Percentiles rank a stretch among this genome's conserved stretches.
phyloP scores from a whole-genome alignment of 192 early-diverging fungal species.

The Gryganskiella cystojenkinii region DNA sequence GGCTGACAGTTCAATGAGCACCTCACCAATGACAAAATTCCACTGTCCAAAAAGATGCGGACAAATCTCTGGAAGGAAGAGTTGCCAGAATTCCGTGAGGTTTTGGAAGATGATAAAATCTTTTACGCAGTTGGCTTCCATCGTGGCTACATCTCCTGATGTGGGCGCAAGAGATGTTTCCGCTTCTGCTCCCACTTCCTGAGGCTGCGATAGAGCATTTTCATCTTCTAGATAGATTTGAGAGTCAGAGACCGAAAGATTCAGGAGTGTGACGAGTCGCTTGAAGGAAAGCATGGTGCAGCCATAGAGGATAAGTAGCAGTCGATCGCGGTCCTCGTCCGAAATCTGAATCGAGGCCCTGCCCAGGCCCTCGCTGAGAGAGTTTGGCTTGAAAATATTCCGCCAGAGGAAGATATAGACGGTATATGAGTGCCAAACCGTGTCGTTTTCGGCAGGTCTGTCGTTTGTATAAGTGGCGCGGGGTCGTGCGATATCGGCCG shows the following conservation, averaged over 20 bases:
- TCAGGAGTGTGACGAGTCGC: conserved; percentile 31
- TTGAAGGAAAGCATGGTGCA: conserved; percentile 44
- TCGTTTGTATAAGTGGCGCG: neutral
- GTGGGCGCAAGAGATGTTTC: conserved; percentile 20
- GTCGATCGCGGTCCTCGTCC: conserved; percentile 17
- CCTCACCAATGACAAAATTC: conserved; percentile 65
- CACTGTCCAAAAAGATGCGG: conserved; percentile 63
- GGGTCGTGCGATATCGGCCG: conserved; percentile 48
- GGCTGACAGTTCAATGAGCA: conserved; percentile 60
- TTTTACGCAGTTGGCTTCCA: conserved; percentile 66
- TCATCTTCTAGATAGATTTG: conserved; percentile 56
- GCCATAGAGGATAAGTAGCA: conserved; percentile 22
- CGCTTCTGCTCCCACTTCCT: neutral
- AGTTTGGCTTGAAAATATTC: conserved; percentile 59
- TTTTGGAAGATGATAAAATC: conserved; percentile 79
- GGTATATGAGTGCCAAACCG: conserved; percentile 54
- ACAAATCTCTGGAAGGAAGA: conserved; percentile 57
- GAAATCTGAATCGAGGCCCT: conserved; percentile 16
- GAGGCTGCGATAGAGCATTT: neutral
- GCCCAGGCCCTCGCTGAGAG: conserved; percentile 13
- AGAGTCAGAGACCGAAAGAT: conserved; percentile 43
- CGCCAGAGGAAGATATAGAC: conserved; percentile 71
- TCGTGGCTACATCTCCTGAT: conserved; percentile 59
- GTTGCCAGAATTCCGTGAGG: conserved; percentile 70
- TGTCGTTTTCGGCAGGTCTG: conserved; percentile 3